Conservation (phyloP, 345 rosid genomes). For the Camelina hispida region DNA sequence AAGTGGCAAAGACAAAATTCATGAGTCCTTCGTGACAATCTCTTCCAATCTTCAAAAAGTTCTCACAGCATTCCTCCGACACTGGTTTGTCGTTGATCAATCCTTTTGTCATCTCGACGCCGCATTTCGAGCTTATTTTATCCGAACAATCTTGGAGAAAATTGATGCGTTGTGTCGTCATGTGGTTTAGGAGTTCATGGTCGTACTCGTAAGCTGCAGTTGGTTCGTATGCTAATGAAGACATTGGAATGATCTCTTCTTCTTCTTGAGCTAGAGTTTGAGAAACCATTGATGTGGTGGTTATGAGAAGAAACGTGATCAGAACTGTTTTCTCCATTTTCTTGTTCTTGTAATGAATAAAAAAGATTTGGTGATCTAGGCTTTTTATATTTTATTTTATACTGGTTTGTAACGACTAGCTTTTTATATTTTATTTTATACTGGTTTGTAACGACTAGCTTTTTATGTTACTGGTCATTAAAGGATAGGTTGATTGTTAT, state of each 20-base stretch:
- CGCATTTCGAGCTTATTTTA: conserved; percentile 15
- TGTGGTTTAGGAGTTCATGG: conserved; percentile 16
- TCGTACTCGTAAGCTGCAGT: conserved; percentile 18
- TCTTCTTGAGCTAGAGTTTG: conserved; percentile 16
- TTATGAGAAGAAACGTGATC: conserved; percentile 8
- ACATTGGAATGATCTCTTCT: conserved; percentile 17
- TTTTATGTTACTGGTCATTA: conserved; percentile 7
- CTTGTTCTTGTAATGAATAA: not conserved
- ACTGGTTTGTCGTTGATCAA: conserved; percentile 13
- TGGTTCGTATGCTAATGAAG: not conserved
- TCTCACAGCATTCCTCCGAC: conserved; percentile 1
- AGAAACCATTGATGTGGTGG: conserved; percentile 13
- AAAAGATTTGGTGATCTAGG: not conserved
- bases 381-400: not conserved
- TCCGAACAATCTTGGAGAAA: conserved; percentile 27
- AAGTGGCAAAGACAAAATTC: conserved; percentile 19
- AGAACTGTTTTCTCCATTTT: conserved; percentile 28
- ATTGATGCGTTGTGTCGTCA: not conserved
- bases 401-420: conserved; percentile 15
- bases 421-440: not conserved
- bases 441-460: conserved; percentile 18
- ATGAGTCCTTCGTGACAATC: conserved; percentile 31
- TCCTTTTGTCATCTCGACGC: not conserved
- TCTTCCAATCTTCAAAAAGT: conserved; percentile 25
- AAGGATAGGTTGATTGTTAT: not conserved